Conservation (phyloP, 2,329 filamentous ascomycete genomes). For the Xylariaceae sp. region DNA sequence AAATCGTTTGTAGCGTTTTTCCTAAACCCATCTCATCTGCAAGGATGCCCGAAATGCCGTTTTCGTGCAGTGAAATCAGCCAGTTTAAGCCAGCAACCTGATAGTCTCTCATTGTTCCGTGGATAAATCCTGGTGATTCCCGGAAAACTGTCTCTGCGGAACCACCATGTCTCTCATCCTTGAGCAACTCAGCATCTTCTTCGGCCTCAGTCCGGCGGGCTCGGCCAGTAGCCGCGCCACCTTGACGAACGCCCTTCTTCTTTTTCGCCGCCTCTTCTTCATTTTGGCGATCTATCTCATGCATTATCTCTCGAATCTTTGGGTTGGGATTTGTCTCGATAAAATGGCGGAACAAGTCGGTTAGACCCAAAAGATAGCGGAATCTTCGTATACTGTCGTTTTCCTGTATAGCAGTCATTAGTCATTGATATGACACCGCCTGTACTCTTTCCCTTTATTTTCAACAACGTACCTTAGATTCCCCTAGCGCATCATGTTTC, state of each 20-base stretch:
- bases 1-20: conserved; percentile 96
- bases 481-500: conserved; percentile 90
- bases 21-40: conserved; percentile 99
- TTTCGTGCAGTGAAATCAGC: conserved; percentile 97
- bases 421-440: conserved; percentile 43
- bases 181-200: conserved; percentile 87
- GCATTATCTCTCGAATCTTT: conserved; percentile 90
- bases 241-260: conserved; percentile 78
- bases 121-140: conserved; percentile 88
- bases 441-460: background rate
- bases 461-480: conserved; percentile 75
- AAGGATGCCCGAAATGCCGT: conserved; percentile 96
- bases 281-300: conserved; percentile 93
- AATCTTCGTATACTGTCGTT: conserved; percentile 95
- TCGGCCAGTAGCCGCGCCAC: conserved; percentile 79
- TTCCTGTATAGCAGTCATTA: conserved; percentile 57
- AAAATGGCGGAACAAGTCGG: conserved; percentile 97
- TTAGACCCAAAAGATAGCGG: conserved; percentile 90
- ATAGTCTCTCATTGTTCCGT: conserved; percentile 93
- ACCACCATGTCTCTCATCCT: conserved; percentile 88
- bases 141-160: conserved; percentile 89
- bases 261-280: conserved; percentile 72
- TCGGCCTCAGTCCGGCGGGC: conserved; percentile 93
- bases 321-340: conserved; percentile 98
- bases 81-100: conserved; percentile 95